These are phyloP conservation scores for Pulveroboletus sp. DNA, from an alignment of 768 basidiomycete species.

Conservation along the genomic window DNA sequence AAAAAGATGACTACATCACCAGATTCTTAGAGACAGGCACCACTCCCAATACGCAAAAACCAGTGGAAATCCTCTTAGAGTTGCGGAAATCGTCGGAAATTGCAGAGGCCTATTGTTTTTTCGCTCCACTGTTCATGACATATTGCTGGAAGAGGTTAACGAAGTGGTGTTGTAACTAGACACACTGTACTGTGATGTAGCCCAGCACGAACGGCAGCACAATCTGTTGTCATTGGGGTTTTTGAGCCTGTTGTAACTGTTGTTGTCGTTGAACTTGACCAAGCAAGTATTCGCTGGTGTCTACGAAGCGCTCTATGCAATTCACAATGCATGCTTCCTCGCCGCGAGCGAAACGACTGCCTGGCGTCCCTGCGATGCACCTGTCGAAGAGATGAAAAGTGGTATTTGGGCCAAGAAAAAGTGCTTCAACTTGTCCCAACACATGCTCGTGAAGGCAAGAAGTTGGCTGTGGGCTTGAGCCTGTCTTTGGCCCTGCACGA, in stretches of 20 bases:
- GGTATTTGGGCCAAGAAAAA: background rate
- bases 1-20: conserved; percentile 80
- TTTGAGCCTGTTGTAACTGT: conserved; percentile 40
- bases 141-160: conserved; percentile 45
- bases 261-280: conserved; percentile 52
- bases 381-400: conserved; percentile 36
- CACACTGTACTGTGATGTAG: conserved; percentile 9
- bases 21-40: conserved; percentile 52
- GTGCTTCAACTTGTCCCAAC: conserved; percentile 83
- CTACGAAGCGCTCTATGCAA: conserved; percentile 90
- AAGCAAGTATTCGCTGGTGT: conserved; percentile 80
- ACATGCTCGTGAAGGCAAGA: conserved; percentile 75
- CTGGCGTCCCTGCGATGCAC: conserved; percentile 76
- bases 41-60: conserved; percentile 33
- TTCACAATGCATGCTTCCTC: conserved; percentile 83
- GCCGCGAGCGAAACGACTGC: conserved; percentile 68
- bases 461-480: conserved; percentile 70
- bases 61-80: conserved; percentile 55
- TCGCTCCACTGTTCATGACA: conserved; percentile 50
- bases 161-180: conserved; percentile 17
- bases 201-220: background rate
- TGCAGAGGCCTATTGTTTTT: conserved; percentile 66
- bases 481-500: conserved; percentile 80
- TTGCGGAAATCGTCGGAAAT: conserved; percentile 52
- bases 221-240: background rate